Conservation (phyloP, 345 rosid genomes). For the Linum trigynum region DNA sequence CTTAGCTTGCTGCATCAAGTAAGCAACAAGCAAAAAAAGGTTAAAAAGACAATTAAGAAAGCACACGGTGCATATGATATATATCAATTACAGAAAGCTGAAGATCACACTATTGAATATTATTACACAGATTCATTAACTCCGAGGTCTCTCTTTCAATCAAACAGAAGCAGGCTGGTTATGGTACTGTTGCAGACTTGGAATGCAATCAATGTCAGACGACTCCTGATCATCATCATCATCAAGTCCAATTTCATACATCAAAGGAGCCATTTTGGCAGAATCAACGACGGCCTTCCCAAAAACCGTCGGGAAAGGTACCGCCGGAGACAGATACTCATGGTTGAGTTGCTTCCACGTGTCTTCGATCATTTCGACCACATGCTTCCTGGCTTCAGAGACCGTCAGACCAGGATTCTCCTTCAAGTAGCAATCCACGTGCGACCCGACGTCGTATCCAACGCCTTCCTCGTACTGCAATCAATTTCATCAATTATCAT, state of each 20-base stretch:
- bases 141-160: no score
- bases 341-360: conserved; percentile 3
- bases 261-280: conserved; percentile 1
- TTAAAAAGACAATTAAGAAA: no score
- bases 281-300: not conserved
- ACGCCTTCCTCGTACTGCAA: not conserved
- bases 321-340: not conserved
- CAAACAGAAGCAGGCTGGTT: no score
- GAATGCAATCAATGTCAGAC: no score
- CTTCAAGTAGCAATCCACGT: conserved; percentile 2
- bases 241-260: not conserved
- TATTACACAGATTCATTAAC: no score
- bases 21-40: no score
- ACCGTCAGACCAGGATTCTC: not conserved
- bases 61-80: no score
- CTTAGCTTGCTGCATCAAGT: no score
- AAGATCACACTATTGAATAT: no score
- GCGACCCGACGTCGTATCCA: not conserved
- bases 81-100: no score
- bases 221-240: not conserved
- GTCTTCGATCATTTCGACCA: not conserved
- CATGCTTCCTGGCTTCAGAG: not conserved
- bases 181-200: no score
- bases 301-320: not conserved
- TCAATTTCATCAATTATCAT: not conserved